phyloP scores from a whole-genome alignment of 2,329 filamentous ascomycete species.

The Xylaria arbuscula region DNA sequence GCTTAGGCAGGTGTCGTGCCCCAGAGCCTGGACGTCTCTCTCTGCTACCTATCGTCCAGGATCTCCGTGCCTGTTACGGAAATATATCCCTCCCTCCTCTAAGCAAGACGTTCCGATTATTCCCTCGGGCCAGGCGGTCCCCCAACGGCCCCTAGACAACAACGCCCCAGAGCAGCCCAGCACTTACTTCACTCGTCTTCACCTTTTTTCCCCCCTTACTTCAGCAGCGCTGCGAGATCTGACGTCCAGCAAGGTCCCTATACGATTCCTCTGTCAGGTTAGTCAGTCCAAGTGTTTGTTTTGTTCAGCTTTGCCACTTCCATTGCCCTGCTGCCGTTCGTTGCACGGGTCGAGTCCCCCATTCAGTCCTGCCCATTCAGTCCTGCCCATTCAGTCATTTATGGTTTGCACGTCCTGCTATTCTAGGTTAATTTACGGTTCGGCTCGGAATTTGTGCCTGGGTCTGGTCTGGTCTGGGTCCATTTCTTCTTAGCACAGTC shows the following conservation, averaged over 20 bases:
- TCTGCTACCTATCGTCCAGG: conserved; percentile 4
- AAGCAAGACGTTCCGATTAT: conserved; percentile 31
- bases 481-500: conserved; percentile 39
- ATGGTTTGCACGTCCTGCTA: conserved; percentile 33
- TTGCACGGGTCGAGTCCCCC: conserved; percentile 17
- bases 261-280: conserved; percentile 25
- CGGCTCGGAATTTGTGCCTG: conserved; percentile 39
- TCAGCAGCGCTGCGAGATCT: conserved; percentile 10
- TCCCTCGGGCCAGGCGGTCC: conserved; percentile 28
- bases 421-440: conserved; percentile 39
- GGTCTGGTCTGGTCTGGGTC: conserved; percentile 31
- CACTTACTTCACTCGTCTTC: background rate
- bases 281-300: conserved; percentile 21
- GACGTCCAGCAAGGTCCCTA: background rate
- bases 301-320: background rate
- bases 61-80: conserved; percentile 37
- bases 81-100: conserved; percentile 30
- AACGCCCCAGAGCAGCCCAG: conserved; percentile 10
- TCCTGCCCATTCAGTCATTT: background rate
- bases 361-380: background rate
- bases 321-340: conserved; percentile 1
- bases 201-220: background rate
- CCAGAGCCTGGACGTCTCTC: conserved; percentile 1
- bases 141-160: conserved; percentile 10
- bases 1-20: conserved; percentile 16